A percentile compares a stretch with the other conserved stretches of the same genome.
Evolutionary conservation across 75 land plant genomes (phyloP).

Genomic region (Picea glauca): DNA sequence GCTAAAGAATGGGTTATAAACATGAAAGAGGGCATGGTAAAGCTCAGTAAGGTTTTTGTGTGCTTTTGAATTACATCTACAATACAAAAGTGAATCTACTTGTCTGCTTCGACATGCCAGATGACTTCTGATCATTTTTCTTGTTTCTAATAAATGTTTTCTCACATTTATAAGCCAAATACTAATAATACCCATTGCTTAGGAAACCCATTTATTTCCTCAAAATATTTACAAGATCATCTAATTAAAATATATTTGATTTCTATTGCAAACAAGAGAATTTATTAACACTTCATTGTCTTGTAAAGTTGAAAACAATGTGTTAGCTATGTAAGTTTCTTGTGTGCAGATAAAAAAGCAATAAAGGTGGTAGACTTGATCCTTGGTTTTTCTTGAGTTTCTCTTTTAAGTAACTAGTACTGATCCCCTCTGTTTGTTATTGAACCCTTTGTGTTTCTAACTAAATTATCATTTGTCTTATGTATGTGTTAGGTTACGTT

Average conservation of each 20-base stretch:
- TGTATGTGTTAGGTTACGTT: slow-evolving; percentile 60
- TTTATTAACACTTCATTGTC: neutral
- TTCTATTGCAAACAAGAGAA: neutral
- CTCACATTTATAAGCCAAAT: neutral
- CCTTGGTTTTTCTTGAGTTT: too few species aligned
- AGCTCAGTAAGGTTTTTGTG: neutral
- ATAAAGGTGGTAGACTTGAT: neutral
- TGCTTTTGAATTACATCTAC: too few species aligned
- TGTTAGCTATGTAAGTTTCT: neutral
- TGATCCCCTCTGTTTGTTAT: neutral
- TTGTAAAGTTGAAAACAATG: neutral
- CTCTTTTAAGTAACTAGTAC: neutral
- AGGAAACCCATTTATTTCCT: neutral
- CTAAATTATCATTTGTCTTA: slow-evolving; percentile 8
- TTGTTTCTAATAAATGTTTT: neutral
- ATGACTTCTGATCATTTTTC: neutral
- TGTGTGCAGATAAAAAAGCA: neutral
- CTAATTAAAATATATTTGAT: neutral
- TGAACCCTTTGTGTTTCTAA: neutral
- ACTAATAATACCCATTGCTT: too few species aligned
- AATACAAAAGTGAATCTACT: too few species aligned
- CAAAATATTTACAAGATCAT: neutral
- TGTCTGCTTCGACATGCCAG: neutral
- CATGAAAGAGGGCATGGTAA: neutral
- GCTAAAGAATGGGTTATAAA: neutral